phyloP scores from a whole-genome alignment of 2,329 filamentous ascomycete genomes.

The Ophiostoma quercus region DNA sequence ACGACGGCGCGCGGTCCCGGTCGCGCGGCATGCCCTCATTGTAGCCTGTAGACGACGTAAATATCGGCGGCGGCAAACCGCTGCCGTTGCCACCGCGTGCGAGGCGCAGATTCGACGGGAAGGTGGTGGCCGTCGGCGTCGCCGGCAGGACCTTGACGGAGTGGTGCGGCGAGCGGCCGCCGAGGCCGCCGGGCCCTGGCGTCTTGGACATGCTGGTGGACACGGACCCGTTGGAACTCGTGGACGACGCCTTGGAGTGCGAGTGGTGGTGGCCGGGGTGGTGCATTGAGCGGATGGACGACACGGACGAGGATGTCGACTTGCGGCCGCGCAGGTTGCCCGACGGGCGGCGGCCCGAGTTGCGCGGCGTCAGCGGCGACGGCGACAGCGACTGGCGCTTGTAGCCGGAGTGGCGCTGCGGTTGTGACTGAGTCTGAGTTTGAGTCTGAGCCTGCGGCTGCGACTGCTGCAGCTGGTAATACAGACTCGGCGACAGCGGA shows the following conservation, averaged over 20 bases:
- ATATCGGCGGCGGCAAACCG: not conserved
- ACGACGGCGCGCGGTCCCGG: slow-evolving; percentile 40
- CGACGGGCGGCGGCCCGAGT: slow-evolving; percentile 66
- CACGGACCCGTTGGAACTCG: slow-evolving; percentile 73
- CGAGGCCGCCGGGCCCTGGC: slow-evolving; percentile 50
- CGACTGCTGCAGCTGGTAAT: slow-evolving; percentile 23
- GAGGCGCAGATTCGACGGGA: slow-evolving; percentile 81
- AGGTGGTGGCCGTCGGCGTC: slow-evolving; percentile 68
- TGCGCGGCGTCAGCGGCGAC: slow-evolving; percentile 75
- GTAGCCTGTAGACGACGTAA: slow-evolving; percentile 36
- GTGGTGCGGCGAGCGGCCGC: slow-evolving; percentile 71
- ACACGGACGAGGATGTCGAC: slow-evolving; percentile 92
- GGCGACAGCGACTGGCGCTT: slow-evolving; percentile 80
- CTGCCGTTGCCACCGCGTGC: slow-evolving; percentile 50
- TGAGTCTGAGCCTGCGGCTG: slow-evolving; percentile 17
- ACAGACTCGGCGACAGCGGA: slow-evolving; percentile 30
- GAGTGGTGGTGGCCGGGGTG: slow-evolving; percentile 80
- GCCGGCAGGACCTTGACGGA: slow-evolving; percentile 94
- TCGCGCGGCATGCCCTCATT: slow-evolving; percentile 53
- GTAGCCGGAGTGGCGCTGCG: slow-evolving; percentile 34
- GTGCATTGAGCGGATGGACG: slow-evolving; percentile 85
- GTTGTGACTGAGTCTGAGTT: slow-evolving; percentile 18
- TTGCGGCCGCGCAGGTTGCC: slow-evolving; percentile 79
- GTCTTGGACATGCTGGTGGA: slow-evolving; percentile 64
- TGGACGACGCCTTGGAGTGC: slow-evolving; percentile 91